Percentiles rank a stretch among this genome's conserved stretches.
Conservation (phyloP, 2,329 filamentous ascomycete species). For the Penicillium verrucosum region DNA sequence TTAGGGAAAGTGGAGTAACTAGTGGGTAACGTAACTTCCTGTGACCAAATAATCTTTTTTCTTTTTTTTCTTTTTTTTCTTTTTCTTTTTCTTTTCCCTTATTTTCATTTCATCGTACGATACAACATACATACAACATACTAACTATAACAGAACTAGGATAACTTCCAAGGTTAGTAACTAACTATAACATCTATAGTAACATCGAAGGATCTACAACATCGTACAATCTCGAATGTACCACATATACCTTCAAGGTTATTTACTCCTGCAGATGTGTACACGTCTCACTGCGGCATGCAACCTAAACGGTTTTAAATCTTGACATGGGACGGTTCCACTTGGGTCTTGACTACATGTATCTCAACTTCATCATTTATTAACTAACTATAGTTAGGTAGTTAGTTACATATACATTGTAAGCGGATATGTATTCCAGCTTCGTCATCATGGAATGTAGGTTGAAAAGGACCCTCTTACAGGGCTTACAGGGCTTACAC, state of each 20-base stretch:
- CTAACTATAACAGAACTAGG: too few relatives aligned
- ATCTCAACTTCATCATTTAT: background rate
- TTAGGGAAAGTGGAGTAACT: constrained; percentile 10
- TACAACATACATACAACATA: too few relatives aligned
- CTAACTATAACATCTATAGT: background rate
- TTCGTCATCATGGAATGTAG: background rate
- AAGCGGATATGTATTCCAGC: background rate
- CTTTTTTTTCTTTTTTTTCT: background rate
- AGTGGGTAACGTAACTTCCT: constrained; percentile 9
- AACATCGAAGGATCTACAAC: background rate
- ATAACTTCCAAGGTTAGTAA: too few relatives aligned
- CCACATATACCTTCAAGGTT: background rate
- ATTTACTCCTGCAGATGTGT: background rate
- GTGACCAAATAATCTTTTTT: constrained; percentile 1
- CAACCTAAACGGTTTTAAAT: background rate
- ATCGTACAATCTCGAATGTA: background rate
- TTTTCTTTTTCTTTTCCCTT: background rate
- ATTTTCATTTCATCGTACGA: background rate
- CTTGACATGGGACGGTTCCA: background rate
- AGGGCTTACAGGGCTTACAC: background rate
- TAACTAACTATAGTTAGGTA: background rate
- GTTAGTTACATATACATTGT: background rate
- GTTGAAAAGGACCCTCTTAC: background rate
- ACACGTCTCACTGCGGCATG: background rate
- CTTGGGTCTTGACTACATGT: background rate